Conservation (phyloP, 2,329 filamentous ascomycete species). For the Phaeosphaeria sp. region DNA sequence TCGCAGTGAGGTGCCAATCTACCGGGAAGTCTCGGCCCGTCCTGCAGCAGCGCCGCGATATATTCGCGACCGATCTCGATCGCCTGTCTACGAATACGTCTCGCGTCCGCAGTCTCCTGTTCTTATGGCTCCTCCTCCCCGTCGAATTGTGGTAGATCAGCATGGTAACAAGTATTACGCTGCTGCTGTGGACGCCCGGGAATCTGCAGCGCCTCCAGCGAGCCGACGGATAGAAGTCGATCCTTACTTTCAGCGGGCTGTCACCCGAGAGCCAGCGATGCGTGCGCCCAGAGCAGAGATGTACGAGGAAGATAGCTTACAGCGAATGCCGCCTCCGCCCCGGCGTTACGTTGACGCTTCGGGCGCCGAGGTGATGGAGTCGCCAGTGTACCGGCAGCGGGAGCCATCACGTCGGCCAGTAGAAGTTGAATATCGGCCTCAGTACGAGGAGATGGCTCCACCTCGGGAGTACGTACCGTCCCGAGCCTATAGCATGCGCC, state of each 20-base stretch:
- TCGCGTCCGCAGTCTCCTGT: conserved; percentile 46
- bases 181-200: conserved; percentile 56
- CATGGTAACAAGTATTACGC: conserved; percentile 82
- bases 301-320: conserved; percentile 47
- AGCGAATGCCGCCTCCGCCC: conserved; percentile 56
- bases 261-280: conserved; percentile 60
- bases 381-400: conserved; percentile 63
- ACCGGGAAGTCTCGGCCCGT: conserved; percentile 48
- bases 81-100: conserved; percentile 50
- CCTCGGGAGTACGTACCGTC: conserved; percentile 41
- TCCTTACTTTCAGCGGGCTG: conserved; percentile 70
- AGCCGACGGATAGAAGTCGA: conserved; percentile 59
- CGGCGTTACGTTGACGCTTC: conserved; percentile 64
- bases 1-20: conserved; percentile 43
- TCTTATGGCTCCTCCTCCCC: conserved; percentile 56
- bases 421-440: conserved; percentile 44
- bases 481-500: conserved; percentile 50
- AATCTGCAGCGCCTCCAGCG: conserved; percentile 63
- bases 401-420: conserved; percentile 64
- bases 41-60: conserved; percentile 47
- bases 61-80: conserved; percentile 51
- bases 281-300: conserved; percentile 59
- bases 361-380: conserved; percentile 62
- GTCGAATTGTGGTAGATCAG: conserved; percentile 80
- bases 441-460: conserved; percentile 48